phyloP scores from a whole-genome alignment of 768 basidiomycete genomes.

The Leccinum boreale region DNA sequence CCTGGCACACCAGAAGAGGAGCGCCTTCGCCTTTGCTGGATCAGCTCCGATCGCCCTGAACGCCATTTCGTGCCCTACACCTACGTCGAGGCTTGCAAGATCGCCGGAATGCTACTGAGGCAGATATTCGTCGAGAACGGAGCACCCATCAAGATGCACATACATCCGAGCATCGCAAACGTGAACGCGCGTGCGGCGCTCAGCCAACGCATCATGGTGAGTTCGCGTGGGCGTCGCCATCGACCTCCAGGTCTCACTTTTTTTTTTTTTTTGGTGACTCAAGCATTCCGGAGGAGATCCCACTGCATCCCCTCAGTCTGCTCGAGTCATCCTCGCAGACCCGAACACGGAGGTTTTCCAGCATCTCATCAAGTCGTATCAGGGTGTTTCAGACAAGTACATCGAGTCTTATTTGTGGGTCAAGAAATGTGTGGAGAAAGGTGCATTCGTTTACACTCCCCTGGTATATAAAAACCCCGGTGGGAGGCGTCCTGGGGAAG shows the following conservation, averaged over 20 bases:
- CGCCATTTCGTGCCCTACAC: conserved; percentile 78
- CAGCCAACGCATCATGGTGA: conserved; percentile 68
- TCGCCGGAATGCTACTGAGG: conserved; percentile 67
- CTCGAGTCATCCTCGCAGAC: conserved; percentile 76
- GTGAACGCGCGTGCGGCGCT: conserved; percentile 66
- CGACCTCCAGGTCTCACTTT: background rate
- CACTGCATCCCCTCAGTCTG: conserved; percentile 62
- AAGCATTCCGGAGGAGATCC: conserved; percentile 84
- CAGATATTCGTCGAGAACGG: conserved; percentile 74
- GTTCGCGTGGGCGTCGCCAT: conserved; percentile 9
- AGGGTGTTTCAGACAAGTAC: conserved; percentile 67
- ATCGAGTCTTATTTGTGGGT: conserved; percentile 84
- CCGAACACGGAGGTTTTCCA: conserved; percentile 75
- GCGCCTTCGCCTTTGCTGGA: conserved; percentile 75
- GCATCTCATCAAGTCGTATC: conserved; percentile 68
- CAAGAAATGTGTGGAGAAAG: conserved; percentile 75
- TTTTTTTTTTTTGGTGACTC: background rate
- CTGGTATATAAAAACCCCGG: conserved; percentile 83
- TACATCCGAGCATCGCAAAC: conserved; percentile 78
- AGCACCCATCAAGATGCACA: conserved; percentile 68
- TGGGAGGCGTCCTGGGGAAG: conserved; percentile 76
- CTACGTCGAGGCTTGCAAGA: conserved; percentile 81
- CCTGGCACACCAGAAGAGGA: conserved; percentile 67
- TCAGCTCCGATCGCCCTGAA: conserved; percentile 63
- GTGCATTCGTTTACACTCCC: conserved; percentile 63